Conservation (phyloP, 1,284 basidiomycete genomes). For the Ustilago cynodontis region DNA sequence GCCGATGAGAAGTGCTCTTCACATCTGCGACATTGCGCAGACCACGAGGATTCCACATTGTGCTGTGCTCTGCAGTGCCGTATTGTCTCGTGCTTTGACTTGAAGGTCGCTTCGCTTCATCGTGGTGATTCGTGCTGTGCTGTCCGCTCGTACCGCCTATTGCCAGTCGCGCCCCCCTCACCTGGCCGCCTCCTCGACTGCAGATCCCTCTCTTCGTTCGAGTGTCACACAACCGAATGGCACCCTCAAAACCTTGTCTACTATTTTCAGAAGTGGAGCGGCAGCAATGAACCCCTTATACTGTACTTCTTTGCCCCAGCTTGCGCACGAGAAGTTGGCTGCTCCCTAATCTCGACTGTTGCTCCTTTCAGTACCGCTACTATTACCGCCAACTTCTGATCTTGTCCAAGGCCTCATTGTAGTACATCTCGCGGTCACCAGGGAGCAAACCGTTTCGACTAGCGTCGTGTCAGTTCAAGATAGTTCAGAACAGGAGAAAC, state of each 20-base stretch:
- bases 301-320: neutral
- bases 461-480: neutral
- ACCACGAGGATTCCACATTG: neutral
- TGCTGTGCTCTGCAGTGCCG: neutral
- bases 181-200: neutral
- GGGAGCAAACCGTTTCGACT: neutral
- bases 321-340: neutral
- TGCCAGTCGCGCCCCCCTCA: neutral
- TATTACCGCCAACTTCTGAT: neutral
- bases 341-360: neutral
- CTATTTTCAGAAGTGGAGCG: slow-evolving; percentile 18
- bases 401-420: neutral
- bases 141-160: neutral
- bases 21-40: neutral
- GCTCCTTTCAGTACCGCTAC: neutral
- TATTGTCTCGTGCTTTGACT: no score
- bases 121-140: neutral
- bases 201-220: neutral
- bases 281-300: slow-evolving; percentile 1
- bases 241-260: slow-evolving; percentile 14
- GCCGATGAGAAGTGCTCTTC: neutral
- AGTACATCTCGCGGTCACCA: neutral
- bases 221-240: neutral
- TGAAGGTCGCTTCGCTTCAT: neutral
- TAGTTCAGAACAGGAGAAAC: no score